phyloP scores from a whole-genome alignment of 1,284 basidiomycete genomes.

The Polyporus tsugae region DNA sequence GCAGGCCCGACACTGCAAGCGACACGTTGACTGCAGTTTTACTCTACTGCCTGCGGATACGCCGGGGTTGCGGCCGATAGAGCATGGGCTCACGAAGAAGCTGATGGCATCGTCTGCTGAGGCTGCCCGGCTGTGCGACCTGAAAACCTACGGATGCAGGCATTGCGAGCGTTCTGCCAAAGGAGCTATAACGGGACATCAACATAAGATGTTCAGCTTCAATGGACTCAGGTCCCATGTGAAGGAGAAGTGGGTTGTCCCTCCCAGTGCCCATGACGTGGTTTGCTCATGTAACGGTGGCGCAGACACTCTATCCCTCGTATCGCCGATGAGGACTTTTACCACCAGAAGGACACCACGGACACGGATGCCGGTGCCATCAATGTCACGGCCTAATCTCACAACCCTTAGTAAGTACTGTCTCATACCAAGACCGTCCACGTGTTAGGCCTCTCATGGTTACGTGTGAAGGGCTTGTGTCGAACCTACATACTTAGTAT shows the following conservation, averaged over 20 bases:
- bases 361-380: neutral
- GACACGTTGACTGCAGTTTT: slow-evolving; percentile 64
- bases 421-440: too few species aligned
- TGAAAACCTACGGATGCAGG: slow-evolving; percentile 58
- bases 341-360: slow-evolving; percentile 27
- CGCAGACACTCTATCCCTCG: slow-evolving; percentile 42
- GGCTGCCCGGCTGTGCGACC: slow-evolving; percentile 39
- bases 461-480: too few species aligned
- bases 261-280: slow-evolving; percentile 15
- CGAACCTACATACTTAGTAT: neutral
- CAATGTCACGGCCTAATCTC: neutral
- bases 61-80: slow-evolving; percentile 38
- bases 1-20: slow-evolving; percentile 67
- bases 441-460: too few species aligned
- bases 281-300: slow-evolving; percentile 11
- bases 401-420: too few species aligned
- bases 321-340: slow-evolving; percentile 48
- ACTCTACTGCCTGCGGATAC: slow-evolving; percentile 42
- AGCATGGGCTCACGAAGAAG: slow-evolving; percentile 42
- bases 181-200: neutral
- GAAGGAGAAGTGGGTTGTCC: slow-evolving; percentile 59
- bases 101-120: slow-evolving; percentile 40
- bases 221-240: slow-evolving; percentile 66
- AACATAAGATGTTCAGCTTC: slow-evolving; percentile 44
- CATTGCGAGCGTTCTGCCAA: slow-evolving; percentile 49